Evolutionary conservation across 148 eudicot genomes (phyloP), one percentile per base, ranked within the genome.

Genomic region (Silene uniflora): DNA sequence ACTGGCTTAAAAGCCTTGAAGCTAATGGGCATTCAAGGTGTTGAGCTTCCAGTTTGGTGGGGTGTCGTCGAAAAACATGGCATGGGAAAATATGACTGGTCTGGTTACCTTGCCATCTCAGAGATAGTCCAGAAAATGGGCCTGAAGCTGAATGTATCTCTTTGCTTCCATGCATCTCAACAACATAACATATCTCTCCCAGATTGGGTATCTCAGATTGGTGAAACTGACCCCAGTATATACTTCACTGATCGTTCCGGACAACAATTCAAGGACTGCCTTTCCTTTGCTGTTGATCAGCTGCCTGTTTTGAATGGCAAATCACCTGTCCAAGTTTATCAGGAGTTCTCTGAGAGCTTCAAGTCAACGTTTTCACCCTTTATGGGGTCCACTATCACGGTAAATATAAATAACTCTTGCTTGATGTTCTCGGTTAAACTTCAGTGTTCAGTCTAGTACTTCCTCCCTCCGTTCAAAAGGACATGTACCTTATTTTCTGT

Each of bases 21-120:
- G 73, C 81, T 93, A 52, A 76, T 93, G 81, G 98, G 98, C 0
- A 89, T 91, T 27, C 89, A 87, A 21, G 97, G 98, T n/a, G 95
- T 93, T 7, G 98, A 93, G 84, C 94, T 93, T 55, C 95, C 98
- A 0, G 69, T 93, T 11, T 93, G 95, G 95, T 93, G 98, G 98
- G 95, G 98, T 12, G 44, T 87, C 42, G 95, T 82, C 9, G 98
- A 93, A 85, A 88, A 81, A 44, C 85, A 91, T 54, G 78, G 86
- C 32, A 85, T 81, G 85, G 97, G 97, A 12, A 75, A 86, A 21
- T 93, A 93, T 29, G 75, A 90, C 29, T 93, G 98, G 98, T 84
- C 93, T 12, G 89, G 92, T 25, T 91, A 91, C 81, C 88, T 81
- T 21, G 81, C 86, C 23, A 77, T 91, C 73, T 87, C 82, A 11